Base-by-base conservation (phyloP, 2,329 filamentous ascomycete species). In the Apiospora arundinis region DNA sequence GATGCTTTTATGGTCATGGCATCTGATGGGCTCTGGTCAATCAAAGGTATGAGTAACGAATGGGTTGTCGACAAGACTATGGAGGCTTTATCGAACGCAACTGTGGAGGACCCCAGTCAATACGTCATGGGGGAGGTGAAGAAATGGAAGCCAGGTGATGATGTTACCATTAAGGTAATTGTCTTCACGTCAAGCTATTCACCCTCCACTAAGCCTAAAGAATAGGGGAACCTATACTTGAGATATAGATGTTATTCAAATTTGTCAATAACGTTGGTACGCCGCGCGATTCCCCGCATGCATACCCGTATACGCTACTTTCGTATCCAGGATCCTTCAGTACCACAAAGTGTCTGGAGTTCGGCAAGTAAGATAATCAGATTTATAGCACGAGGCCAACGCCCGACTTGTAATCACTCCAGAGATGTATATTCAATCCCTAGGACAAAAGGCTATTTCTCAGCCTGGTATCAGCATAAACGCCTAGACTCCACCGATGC, bases 401-500 rank as follows among this genome's bases (percentile, higher is more conserved):
- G 28, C 6, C 8, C 25, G 32, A 37, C 18, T 63, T 25, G 32
- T 40, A 7, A 23, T 40, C 56, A 40, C 8, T 23, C 56, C 7
- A 40, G 32, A 63, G 32, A 63, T 63, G 21, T n/a, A n/a, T n/a
- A 63, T 63, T 32, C 12, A 40, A 11, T 23, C 9, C 9, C 32
- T 63, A 23, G 18, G 21, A 63, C n/a, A 37, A 40, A 63, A 40
- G 8, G 12, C 28, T 40, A 18, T 40, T 63, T 63, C 32, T 40
- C 56, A 14, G 28, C 32, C 32, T 40, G 56, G 56, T 63, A 63
- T 63, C 56, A 63, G 56, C 32, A 63, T 40, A 32, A 63, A 63
- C 56, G 56, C 56, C 56, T 18, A 37, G 40, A 63, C 56, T 40
- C 56, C 56, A 8, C 56, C 56, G 40, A 63, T 63, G 56, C 56